Base-by-base conservation (phyloP, 2,329 filamentous ascomycete genomes). In the Dryadomyces quercus-mongolicae region DNA sequence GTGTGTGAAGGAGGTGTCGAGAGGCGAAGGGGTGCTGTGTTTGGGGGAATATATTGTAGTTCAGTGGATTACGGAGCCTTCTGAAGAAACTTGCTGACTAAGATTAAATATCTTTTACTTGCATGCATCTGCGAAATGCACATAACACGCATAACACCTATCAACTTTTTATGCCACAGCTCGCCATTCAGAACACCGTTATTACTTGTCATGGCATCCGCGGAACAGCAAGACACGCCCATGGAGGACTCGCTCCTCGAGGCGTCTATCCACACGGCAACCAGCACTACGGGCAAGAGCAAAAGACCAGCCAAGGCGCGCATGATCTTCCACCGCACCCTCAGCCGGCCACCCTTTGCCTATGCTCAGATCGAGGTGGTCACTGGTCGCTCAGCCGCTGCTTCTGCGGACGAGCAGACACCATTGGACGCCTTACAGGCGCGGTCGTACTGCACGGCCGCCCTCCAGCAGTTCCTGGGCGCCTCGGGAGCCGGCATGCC, bases 381-480 rank as follows among this genome's bases (percentile, higher is more conserved):
- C 56, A 69, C 64, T 46, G 15, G 36, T 25, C 31, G 18, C 31
- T 22, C 20, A 21, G 55, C 38, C 25, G 53, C 36, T 5, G 5
- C 38, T 42, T 4, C 38, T 42, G 38, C 38, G 5, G 38, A 13
- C 25, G 5, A 47, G n/a, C 9, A 5, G 47, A 21, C 18, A 51
- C 54, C 3, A 1, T 69, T 88, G 6, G 85, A 90, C 66, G 70
- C 74, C 2, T 69, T 89, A 2, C 82, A 82, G 42, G 73, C 78
- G 18, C 80, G 79, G 38, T 72, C 80, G 0, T 82, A 86, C 62
- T 78, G 86, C 60, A 79, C 77, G 2, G 67, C 76, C 1, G 82
- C 86, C 0, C 70, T 92, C 8, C 72, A 72, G 1, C 78, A 85
- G 57, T 90, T 87, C 61, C 77, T 92, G 1, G 88, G 88, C 20